Conservation (phyloP, 2,329 filamentous ascomycete species). For the Aspergillus udagawae region DNA sequence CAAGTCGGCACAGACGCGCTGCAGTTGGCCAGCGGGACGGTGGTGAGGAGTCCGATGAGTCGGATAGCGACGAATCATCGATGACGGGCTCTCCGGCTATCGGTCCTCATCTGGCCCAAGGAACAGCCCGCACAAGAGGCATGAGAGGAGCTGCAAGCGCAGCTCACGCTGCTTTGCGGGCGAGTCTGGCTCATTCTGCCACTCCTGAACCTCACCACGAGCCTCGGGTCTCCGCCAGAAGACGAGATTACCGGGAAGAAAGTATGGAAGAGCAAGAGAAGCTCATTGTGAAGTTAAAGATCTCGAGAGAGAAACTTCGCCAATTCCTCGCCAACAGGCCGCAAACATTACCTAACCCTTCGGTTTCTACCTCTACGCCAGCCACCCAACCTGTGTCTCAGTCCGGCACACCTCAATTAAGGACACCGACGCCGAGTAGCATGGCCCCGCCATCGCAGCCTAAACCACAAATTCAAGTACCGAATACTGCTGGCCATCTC, state of each 20-base stretch:
- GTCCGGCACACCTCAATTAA: slow-evolving; percentile 44
- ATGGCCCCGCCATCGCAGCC: slow-evolving; percentile 46
- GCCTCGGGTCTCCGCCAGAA: slow-evolving; percentile 61
- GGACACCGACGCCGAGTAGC: slow-evolving; percentile 49
- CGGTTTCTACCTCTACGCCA: slow-evolving; percentile 40
- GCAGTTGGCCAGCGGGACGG: slow-evolving; percentile 55
- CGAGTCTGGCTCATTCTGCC: slow-evolving; percentile 71
- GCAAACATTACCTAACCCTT: slow-evolving; percentile 22
- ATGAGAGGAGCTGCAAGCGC: slow-evolving; percentile 85
- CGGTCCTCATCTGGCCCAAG: slow-evolving; percentile 60
- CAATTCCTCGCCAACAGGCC: slow-evolving; percentile 55
- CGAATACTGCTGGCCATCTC: slow-evolving; percentile 14
- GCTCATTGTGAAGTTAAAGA: slow-evolving; percentile 69
- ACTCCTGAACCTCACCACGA: slow-evolving; percentile 80
- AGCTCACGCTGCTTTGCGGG: slow-evolving; percentile 80
- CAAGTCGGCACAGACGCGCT: slow-evolving; percentile 56
- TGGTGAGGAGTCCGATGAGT: slow-evolving; percentile 78
- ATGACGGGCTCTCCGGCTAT: slow-evolving; percentile 75
- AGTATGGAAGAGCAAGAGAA: slow-evolving; percentile 67
- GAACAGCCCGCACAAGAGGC: slow-evolving; percentile 79
- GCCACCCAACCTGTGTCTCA: slow-evolving; percentile 43
- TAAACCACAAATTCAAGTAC: slow-evolving; percentile 25
- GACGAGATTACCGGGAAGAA: slow-evolving; percentile 70
- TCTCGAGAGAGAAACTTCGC: slow-evolving; percentile 67
- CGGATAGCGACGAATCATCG: slow-evolving; percentile 83